Percentiles rank a stretch among this genome's conserved stretches.
Conservation (phyloP, 1,139 yeast genomes). For the Taiozyma onychis region DNA sequence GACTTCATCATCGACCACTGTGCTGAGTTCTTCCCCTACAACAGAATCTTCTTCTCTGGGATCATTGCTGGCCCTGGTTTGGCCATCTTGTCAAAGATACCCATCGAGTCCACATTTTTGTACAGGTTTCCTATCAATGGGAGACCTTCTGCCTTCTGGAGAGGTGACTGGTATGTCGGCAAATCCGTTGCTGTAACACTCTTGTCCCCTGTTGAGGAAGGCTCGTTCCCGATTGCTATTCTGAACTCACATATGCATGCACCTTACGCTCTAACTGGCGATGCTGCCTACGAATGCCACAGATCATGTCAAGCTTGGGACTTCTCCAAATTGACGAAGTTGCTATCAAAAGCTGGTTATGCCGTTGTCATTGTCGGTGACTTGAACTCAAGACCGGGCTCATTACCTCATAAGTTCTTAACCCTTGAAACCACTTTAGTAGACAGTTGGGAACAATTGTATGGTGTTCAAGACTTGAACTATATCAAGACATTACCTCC, state of each 20-base stretch:
- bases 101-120: slow-evolving; percentile 71
- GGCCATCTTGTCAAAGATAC: slow-evolving; percentile 76
- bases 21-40: slow-evolving; percentile 47
- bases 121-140: slow-evolving; percentile 91
- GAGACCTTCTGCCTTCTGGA: slow-evolving; percentile 82
- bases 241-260: slow-evolving; percentile 97
- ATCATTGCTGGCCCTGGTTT: slow-evolving; percentile 92
- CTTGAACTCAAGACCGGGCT: slow-evolving; percentile 81
- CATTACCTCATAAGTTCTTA: slow-evolving; percentile 72
- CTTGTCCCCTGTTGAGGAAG: slow-evolving; percentile 43
- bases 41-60: slow-evolving; percentile 74
- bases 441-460: slow-evolving; percentile 80
- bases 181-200: slow-evolving; percentile 79
- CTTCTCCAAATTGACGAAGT: slow-evolving; percentile 58
- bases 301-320: slow-evolving; percentile 98
- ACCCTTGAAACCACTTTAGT: slow-evolving; percentile 62
- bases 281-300: slow-evolving; percentile 86
- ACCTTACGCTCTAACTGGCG: slow-evolving; percentile 79
- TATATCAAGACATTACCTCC: slow-evolving; percentile 52
- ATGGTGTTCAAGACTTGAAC: slow-evolving; percentile 37
- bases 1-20: slow-evolving; percentile 47
- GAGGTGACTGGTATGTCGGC: slow-evolving; percentile 99
- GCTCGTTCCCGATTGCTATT: slow-evolving; percentile 60
- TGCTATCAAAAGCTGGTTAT: slow-evolving; percentile 69
- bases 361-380: slow-evolving; percentile 91